A percentile compares a stretch with the other conserved stretches of the same genome.
Conservation (phyloP, 148 eudicot genomes). For the Vaccinium darrowii region DNA sequence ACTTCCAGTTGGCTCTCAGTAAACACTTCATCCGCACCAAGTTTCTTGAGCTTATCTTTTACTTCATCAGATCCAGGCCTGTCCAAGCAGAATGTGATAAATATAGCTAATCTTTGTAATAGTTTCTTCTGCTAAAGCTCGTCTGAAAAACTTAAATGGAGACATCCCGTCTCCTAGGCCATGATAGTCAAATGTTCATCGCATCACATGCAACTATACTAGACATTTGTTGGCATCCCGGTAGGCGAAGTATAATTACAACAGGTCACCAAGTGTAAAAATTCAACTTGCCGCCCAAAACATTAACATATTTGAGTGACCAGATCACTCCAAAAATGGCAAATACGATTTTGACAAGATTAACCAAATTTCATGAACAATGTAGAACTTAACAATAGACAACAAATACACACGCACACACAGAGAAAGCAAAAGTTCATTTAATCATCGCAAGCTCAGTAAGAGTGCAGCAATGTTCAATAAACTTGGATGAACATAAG, state of each 20-base stretch:
- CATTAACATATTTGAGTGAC: neutral
- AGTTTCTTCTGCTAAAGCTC: neutral
- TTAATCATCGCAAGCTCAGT: neutral
- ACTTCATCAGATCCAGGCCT: slow-evolving; percentile 85
- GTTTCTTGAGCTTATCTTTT: slow-evolving; percentile 68
- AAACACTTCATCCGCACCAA: slow-evolving; percentile 82
- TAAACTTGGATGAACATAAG: slow-evolving; percentile 6
- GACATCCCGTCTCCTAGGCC: neutral
- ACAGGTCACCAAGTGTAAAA: neutral
- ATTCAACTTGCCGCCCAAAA: neutral
- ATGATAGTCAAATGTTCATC: neutral
- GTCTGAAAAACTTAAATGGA: neutral
- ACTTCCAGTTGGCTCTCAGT: slow-evolving; percentile 80
- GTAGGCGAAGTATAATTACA: neutral
- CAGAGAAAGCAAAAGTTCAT: neutral
- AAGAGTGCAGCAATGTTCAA: neutral
- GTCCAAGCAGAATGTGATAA: slow-evolving; percentile 19
- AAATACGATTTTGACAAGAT: neutral
- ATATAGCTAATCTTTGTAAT: neutral
- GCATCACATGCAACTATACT: neutral
- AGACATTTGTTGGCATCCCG: neutral
- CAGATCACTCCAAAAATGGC: neutral
- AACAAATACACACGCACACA: neutral
- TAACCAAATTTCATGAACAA: neutral
- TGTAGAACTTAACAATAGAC: neutral